Base-by-base conservation (phyloP, 139 green algal species). In the Chlorella sp. region DNA sequence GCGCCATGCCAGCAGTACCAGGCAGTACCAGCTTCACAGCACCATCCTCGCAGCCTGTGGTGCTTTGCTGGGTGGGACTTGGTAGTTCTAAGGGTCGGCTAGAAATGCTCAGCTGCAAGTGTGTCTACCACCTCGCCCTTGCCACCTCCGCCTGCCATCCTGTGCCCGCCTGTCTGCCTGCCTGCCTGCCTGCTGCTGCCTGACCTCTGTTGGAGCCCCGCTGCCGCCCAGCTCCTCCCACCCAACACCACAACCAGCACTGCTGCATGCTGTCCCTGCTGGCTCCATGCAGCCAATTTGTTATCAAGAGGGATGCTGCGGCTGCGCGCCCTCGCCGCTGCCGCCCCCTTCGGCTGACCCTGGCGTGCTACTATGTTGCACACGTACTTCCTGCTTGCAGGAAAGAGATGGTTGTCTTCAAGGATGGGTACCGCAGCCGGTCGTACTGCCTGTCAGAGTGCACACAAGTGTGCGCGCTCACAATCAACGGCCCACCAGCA, bases 321-420 rank as follows among this genome's bases (percentile, higher is more conserved):
- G 66, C 18, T 32, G 66, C 32, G 66, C 21, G 18, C 32, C 21
- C 66, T 11, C 18, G 5, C 11, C 21, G 19, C 73, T 40, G 3
- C n/a, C 32, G 5, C 73, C 30, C 32, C 73, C 32, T 32, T 19
- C 40, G 73, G 73, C 73, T 14, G n/a, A 5, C 32, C 32, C 34
- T 53, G 15, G 37, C n/a, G 36, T n/a, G 37, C 37, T 82, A 36
- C 37, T 53, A 21, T 57, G 18, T 16, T n/a, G 14, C 18, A 28
- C 53, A 11, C 15, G 22, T 61, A 32, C 32, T 30, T 7, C 32
- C 0, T 26, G 30, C 48, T 30, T 64, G 40, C 61, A 89, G 95
- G 2, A 93, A 87, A 68, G 95, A 97, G 75, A 81, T 92, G 0
- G 88, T 96, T 14, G 95, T 97, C 9, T 97, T 97, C 91, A 96